These are phyloP conservation scores for Penicillium verhagenii DNA, from an alignment of 495 filamentous ascomycete genomes.

Conservation along the genomic window DNA sequence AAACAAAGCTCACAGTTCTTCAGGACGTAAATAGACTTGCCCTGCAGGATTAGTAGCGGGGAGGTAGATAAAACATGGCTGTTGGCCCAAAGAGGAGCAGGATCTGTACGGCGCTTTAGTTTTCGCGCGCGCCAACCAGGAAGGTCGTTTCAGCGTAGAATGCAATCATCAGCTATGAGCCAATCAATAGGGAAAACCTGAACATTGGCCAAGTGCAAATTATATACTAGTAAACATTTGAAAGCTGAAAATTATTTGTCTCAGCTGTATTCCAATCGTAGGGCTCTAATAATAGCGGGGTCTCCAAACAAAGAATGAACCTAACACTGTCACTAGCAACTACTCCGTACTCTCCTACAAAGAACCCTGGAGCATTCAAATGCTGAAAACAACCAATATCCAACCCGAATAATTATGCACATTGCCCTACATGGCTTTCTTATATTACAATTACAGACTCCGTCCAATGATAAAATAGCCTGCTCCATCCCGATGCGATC, in stretches of 20 bases:
- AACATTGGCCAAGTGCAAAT: neutral
- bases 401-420: conserved; percentile 17
- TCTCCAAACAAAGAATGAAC: conserved; percentile 4
- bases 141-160: conserved; percentile 15
- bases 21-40: conserved; percentile 8
- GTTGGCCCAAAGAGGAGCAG: neutral
- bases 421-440: conserved; percentile 17
- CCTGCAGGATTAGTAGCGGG: too few relatives aligned
- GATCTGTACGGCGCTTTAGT: conserved; percentile 13
- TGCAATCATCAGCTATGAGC: conserved; percentile 2
- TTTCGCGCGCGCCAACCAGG: conserved; percentile 26
- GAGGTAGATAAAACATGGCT: neutral
- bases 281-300: neutral
- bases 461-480: conserved; percentile 8
- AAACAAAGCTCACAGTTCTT: conserved; percentile 11
- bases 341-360: too few relatives aligned
- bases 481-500: conserved; percentile 18
- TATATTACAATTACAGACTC: conserved; percentile 25
- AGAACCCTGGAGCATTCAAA: neutral
- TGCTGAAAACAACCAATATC: neutral
- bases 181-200: conserved; percentile 18
- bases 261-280: neutral
- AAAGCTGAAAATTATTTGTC: neutral
- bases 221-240: too few relatives aligned
- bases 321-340: neutral